These are phyloP conservation scores for Alternaria arbusti DNA, from an alignment of 2,329 filamentous ascomycete genomes.

Conservation along the genomic window DNA sequence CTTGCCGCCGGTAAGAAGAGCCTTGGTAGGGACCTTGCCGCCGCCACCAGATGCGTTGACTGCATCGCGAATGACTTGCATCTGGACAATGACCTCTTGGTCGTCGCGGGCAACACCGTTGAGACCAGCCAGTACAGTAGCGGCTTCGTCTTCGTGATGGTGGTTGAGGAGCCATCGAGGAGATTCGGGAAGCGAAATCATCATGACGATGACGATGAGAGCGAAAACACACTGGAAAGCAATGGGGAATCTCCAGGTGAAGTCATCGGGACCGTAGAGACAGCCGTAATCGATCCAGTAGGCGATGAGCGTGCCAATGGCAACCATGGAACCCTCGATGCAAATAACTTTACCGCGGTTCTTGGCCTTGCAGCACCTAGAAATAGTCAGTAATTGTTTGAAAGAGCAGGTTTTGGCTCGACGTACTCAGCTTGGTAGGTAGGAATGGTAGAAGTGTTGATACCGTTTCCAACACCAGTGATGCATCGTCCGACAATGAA, in stretches of 20 bases:
- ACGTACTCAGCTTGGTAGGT: slow-evolving; percentile 59
- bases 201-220: slow-evolving; percentile 40
- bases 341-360: slow-evolving; percentile 67
- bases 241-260: slow-evolving; percentile 59
- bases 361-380: slow-evolving; percentile 54
- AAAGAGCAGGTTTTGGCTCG: rapidly evolving
- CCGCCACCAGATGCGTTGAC: slow-evolving; percentile 46
- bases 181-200: slow-evolving; percentile 44
- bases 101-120: slow-evolving; percentile 57
- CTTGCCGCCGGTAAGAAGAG: slow-evolving; percentile 65
- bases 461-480: slow-evolving; percentile 61
- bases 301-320: slow-evolving; percentile 57
- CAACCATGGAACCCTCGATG: slow-evolving; percentile 60
- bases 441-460: slow-evolving; percentile 62
- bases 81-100: slow-evolving; percentile 63
- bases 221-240: slow-evolving; percentile 60
- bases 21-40: slow-evolving; percentile 46
- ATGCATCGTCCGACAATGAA: slow-evolving; percentile 60
- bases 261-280: slow-evolving; percentile 35
- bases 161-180: slow-evolving; percentile 44
- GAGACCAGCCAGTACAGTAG: slow-evolving; percentile 56
- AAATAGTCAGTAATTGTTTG: neutral
- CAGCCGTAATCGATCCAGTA: slow-evolving; percentile 60
- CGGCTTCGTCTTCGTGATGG: slow-evolving; percentile 54
- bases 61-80: slow-evolving; percentile 67